Evolutionary conservation across 257 asterid genomes (phyloP), one percentile per base, ranked within the genome.

Genomic region (Nicotiana paniculata): DNA sequence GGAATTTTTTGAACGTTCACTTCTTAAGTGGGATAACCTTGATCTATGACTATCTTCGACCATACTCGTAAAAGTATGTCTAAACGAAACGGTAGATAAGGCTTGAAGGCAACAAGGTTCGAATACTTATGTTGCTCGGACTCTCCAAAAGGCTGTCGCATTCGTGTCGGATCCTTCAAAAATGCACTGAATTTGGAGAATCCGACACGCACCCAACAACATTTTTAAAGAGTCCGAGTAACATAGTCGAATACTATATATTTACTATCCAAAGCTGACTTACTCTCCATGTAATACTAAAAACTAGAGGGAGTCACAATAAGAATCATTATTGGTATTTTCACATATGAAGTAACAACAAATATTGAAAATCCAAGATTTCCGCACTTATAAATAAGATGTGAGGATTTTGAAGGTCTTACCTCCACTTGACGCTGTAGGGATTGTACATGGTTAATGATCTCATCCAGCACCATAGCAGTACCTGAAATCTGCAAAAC

Each of bases 391-490:
- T 37, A 77, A n/a, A 16, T 37, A 21, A 77, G 28, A 75, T 67
- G 84, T 24, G 64, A 81, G 37, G 64, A 66, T 68, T 69, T 64
- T 63, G 24, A 43, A 67, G 81, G 68, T n/a, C 90, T 83, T 77
- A 93, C 98, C 98, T 94, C 98, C 82, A 94, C 98, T 86, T 94
- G 97, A 30, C 95, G 94, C 77, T 94, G 98, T 78, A 94, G 92
- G 18, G 90, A 87, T 85, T 94, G 98, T 54, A 93, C 98, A 30
- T 94, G 98, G 88, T 94, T 94, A 61, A 94, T 94, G 87, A 94
- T 94, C 90, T 93, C 98, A 90, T 94, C 97, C 88, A 94, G 89
- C 81, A 94, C 97, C 93, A 93, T 84, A 82, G 98, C 97, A 61
- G 97, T 94, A 46, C 98, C 98, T 26, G 98, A 94, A 80, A 94